These are phyloP conservation scores for Huntiella abstrusa DNA, from an alignment of 2,329 filamentous ascomycete genomes.

Conservation along the genomic window DNA sequence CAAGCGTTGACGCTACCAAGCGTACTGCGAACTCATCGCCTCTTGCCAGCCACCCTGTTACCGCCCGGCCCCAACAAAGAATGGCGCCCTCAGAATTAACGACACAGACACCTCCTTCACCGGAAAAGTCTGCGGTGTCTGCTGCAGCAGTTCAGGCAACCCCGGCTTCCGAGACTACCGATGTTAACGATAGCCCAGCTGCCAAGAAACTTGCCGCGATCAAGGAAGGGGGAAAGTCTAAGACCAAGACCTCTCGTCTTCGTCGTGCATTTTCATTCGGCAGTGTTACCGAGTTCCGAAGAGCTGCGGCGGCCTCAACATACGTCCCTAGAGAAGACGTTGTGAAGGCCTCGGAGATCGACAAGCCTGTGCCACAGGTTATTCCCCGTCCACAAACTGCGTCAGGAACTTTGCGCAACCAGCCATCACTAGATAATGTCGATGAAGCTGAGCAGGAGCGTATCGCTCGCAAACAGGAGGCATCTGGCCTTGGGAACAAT, in stretches of 20 bases:
- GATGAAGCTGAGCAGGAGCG: conserved; percentile 77
- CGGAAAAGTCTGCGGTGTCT: too few species aligned
- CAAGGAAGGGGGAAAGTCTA: conserved; percentile 56
- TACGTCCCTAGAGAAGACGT: conserved; percentile 18
- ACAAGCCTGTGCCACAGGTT: conserved; percentile 2
- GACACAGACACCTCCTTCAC: too few species aligned
- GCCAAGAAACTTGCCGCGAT: conserved; percentile 74
- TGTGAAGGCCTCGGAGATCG: not conserved
- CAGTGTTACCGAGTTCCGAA: conserved; percentile 75
- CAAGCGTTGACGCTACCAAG: conserved; percentile 38
- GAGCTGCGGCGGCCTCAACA: conserved; percentile 45
- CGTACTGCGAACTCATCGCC: conserved; percentile 50
- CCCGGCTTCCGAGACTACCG: conserved; percentile 12
- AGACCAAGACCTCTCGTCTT: conserved; percentile 71
- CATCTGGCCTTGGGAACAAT: conserved; percentile 71
- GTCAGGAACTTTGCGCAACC: conserved; percentile 40
- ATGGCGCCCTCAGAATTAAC: too few species aligned
- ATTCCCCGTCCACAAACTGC: conserved; percentile 10
- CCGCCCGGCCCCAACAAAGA: conserved; percentile 21
- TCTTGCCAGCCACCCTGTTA: conserved; percentile 50
- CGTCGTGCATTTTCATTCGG: conserved; percentile 92
- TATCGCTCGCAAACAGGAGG: conserved; percentile 85
- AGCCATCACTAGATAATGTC: conserved; percentile 41
- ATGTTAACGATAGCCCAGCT: conserved; percentile 45
- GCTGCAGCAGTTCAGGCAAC: too few species aligned